Evolutionary conservation across 352 stramenopile species (phyloP), one percentile per base, ranked within the genome.

Genomic region (Plasmopara viticola): DNA sequence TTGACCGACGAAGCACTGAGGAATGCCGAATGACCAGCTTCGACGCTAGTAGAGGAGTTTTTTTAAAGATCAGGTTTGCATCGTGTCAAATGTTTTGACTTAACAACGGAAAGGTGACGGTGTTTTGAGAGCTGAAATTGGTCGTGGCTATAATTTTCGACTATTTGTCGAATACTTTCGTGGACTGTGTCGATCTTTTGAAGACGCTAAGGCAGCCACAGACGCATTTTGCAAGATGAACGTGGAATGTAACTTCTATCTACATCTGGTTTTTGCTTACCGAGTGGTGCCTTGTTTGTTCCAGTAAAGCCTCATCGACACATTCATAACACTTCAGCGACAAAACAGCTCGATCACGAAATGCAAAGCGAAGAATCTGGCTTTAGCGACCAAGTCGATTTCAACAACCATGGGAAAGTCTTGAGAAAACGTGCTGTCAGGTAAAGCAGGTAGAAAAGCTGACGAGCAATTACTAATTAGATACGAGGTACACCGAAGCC

Each of bases 81-180:
- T 91, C 37, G 83, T 98, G 38, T 86, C 93, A 7, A 95, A 95
- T 41, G 60, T 72, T 8, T 85, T 82, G 8, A 83, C 62, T 9
- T 68, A 93, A 35, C 56, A 63, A 4, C 97, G 95, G 95, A 93
- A 94, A 57, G 87, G 94, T 20, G 68, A 87, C 37, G 90, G 95
- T 40, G 74, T 98, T 5, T 65, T 98, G 0, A 95, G 95, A 14
- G 95, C 95, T 1, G 93, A 98, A 56, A 87, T 99, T 17, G 96
- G 85, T 5, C 94, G 96, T 48, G 96, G 96, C n/a, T 97, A 97
- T 51, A 94, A 17, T 77, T 99, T 41, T 95, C 96, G 25, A 73
- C 69, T 7, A 64, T 61, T 2, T 86, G 73, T 34, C 78, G 74
- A 18, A 29, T 31, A 70, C 68, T 20, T 94, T 81, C 0, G 66